phyloP scores from a whole-genome alignment of 257 asterid genomes.

The Sherardia arvensis region DNA sequence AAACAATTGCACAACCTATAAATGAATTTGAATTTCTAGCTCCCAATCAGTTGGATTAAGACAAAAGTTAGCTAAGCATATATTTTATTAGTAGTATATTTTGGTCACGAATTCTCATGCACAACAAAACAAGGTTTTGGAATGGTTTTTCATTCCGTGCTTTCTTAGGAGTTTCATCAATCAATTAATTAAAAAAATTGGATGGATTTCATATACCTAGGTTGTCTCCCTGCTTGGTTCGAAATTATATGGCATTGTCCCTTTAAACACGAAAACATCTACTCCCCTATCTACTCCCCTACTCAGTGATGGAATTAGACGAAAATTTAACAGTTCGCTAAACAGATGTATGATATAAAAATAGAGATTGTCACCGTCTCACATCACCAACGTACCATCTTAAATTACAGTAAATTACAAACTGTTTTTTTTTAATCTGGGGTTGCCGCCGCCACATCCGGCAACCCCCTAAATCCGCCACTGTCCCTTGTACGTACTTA shows the following conservation, averaged over 20 bases:
- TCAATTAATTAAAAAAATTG: background rate
- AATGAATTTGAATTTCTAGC: slow-evolving; percentile 6
- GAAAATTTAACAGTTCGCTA: no score
- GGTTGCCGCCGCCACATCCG: no score
- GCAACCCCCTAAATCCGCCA: no score
- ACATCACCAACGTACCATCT: no score
- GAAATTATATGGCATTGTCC: slow-evolving; percentile 29
- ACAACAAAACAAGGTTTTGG: background rate
- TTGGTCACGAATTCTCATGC: slow-evolving; percentile 7
- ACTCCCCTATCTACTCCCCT: no score
- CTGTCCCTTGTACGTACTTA: no score
- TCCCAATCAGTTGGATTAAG: background rate
- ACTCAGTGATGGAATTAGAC: no score
- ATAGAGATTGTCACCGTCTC: no score
- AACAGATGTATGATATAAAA: no score
- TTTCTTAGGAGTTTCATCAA: background rate
- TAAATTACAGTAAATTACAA: no score
- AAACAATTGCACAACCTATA: background rate
- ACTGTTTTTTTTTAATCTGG: no score
- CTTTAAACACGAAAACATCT: slow-evolving; percentile 22
- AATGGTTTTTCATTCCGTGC: slow-evolving; percentile 10
- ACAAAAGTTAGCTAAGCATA: background rate
- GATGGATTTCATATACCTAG: slow-evolving; percentile 25
- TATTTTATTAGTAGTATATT: background rate
- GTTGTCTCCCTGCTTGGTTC: slow-evolving; percentile 34